Conservation (phyloP, 2,329 filamentous ascomycete genomes). For the Aspergillus thermomutatus region DNA sequence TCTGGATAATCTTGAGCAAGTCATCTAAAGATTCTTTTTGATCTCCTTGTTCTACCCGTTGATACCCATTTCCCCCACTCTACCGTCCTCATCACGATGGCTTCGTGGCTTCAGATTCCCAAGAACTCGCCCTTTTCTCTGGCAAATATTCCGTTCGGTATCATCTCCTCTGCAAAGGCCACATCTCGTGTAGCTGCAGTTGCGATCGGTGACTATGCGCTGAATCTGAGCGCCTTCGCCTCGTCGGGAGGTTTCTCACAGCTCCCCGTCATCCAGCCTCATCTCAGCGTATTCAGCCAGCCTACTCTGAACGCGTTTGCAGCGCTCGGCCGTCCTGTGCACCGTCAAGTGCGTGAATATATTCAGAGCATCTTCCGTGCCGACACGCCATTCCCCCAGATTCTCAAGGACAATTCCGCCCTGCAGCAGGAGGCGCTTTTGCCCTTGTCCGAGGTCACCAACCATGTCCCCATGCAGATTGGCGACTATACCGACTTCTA, state of each 20-base stretch:
- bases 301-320: slow-evolving; percentile 72
- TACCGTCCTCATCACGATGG: slow-evolving; percentile 28
- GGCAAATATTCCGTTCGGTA: slow-evolving; percentile 78
- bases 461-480: slow-evolving; percentile 72
- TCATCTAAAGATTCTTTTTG: background rate
- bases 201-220: slow-evolving; percentile 68
- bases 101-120: slow-evolving; percentile 60
- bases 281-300: slow-evolving; percentile 61
- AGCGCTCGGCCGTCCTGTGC: slow-evolving; percentile 63
- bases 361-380: slow-evolving; percentile 65
- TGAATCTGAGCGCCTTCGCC: slow-evolving; percentile 66
- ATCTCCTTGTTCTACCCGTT: background rate
- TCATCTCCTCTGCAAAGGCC: slow-evolving; percentile 64
- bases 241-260: slow-evolving; percentile 57
- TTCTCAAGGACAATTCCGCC: slow-evolving; percentile 60
- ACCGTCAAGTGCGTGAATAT: slow-evolving; percentile 65
- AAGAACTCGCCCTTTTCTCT: slow-evolving; percentile 67
- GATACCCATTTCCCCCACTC: background rate
- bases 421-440: slow-evolving; percentile 59
- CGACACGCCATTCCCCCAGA: slow-evolving; percentile 56
- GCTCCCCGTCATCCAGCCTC: slow-evolving; percentile 55
- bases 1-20: background rate
- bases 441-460: slow-evolving; percentile 56
- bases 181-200: slow-evolving; percentile 61
- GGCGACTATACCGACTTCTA: slow-evolving; percentile 87